Conservation (phyloP, 1,139 yeast species). For the Hyphopichia khmerensis region DNA sequence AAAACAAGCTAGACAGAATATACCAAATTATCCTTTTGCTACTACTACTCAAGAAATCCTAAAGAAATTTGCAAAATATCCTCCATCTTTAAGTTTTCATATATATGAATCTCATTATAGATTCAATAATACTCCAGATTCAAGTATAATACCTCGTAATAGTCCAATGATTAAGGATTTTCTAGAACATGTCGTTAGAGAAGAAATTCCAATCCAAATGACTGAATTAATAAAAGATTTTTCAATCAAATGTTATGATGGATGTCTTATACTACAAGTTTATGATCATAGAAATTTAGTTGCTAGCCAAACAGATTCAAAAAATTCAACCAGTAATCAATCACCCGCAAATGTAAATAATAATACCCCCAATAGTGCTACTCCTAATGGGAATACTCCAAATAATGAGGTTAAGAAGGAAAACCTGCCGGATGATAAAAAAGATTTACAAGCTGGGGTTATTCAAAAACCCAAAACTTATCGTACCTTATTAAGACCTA, state of each 20-base stretch:
- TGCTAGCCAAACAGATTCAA: slow-evolving; percentile 1
- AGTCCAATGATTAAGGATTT: slow-evolving; percentile 81
- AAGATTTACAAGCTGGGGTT: slow-evolving; percentile 6
- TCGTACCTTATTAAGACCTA: slow-evolving; percentile 75
- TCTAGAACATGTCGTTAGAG: slow-evolving; percentile 72
- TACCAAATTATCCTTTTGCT: slow-evolving; percentile 53
- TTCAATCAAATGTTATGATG: slow-evolving; percentile 80
- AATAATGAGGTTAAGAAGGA: neutral
- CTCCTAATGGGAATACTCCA: neutral
- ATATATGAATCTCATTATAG: slow-evolving; percentile 88
- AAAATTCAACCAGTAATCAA: too few relatives aligned
- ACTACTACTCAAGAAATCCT: slow-evolving; percentile 75
- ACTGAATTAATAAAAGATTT: slow-evolving; percentile 88
- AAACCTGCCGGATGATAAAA: neutral
- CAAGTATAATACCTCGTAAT: slow-evolving; percentile 76
- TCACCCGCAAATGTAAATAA: too few relatives aligned
- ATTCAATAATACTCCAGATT: slow-evolving; percentile 66
- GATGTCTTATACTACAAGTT: slow-evolving; percentile 81
- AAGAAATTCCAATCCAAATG: slow-evolving; percentile 85
- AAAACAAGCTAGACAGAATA: slow-evolving; percentile 30
- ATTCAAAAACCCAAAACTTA: slow-evolving; percentile 61
- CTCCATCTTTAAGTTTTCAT: slow-evolving; percentile 84
- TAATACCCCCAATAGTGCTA: slow-evolving; percentile 6
- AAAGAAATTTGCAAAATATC: slow-evolving; percentile 71
- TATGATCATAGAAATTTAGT: slow-evolving; percentile 64